Evolutionary conservation across 2,329 filamentous ascomycete species (phyloP).

Genomic region (Cyanodermella asteris): DNA sequence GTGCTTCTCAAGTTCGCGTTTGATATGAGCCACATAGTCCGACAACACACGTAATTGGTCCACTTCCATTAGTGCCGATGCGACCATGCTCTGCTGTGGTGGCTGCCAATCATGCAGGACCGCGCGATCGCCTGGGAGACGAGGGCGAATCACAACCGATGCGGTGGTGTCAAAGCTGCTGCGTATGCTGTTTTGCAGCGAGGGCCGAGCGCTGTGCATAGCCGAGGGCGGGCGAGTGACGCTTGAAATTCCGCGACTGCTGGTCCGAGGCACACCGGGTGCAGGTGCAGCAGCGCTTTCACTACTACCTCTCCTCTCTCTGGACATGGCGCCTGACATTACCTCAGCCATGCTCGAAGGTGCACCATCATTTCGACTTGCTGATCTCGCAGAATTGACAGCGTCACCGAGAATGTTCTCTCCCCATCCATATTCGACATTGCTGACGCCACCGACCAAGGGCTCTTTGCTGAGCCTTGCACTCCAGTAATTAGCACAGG

Average conservation of each 20-base stretch:
- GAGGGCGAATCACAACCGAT: constrained; percentile 35
- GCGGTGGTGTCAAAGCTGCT: constrained; percentile 17
- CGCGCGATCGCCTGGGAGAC: constrained; percentile 66
- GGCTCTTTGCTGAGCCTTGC: constrained; percentile 86
- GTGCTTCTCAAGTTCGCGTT: constrained; percentile 65
- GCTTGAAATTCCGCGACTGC: too few relatives aligned
- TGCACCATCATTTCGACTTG: too few relatives aligned
- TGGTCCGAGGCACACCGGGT: too few relatives aligned
- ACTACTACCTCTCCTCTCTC: too few relatives aligned
- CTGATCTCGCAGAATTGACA: too few relatives aligned
- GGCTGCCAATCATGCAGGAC: constrained; percentile 74
- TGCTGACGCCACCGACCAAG: constrained; percentile 77
- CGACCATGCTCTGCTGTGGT: constrained; percentile 74
- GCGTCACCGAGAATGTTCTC: constrained; percentile 49
- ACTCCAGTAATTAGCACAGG: constrained; percentile 93
- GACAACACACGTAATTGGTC: constrained; percentile 60
- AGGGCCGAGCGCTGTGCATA: constrained; percentile 22
- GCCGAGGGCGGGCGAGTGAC: constrained; percentile 10
- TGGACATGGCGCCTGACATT: constrained; percentile 25
- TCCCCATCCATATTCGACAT: constrained; percentile 94
- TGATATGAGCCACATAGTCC: constrained; percentile 64
- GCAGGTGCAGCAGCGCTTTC: too few relatives aligned
- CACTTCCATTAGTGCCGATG: constrained; percentile 52
- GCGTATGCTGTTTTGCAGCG: constrained; percentile 39
- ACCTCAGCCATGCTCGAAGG: too few relatives aligned